Percentiles rank a stretch among this genome's conserved stretches.
Conservation (phyloP, 306 rosid genomes). For the Corylus avellana region DNA sequence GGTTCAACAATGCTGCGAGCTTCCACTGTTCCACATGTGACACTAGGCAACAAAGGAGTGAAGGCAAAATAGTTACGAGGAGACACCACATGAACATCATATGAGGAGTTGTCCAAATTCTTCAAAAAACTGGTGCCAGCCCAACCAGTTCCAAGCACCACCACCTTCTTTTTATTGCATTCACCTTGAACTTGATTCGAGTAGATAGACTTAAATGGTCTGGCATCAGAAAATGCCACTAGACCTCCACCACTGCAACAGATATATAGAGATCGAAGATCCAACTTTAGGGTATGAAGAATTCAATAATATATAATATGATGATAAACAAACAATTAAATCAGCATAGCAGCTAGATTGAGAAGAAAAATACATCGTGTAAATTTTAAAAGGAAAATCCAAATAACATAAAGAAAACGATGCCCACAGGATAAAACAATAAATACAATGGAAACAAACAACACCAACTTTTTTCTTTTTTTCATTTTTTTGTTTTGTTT, state of each 20-base stretch:
- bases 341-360: too few relatives aligned
- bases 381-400: too few relatives aligned
- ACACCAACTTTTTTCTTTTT: too few relatives aligned
- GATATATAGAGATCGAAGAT: background rate
- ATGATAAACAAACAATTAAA: too few relatives aligned
- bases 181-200: conserved; percentile 30
- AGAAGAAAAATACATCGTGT: background rate
- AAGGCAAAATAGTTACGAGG: conserved; percentile 93
- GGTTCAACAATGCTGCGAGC: conserved; percentile 96
- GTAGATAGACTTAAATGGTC: conserved; percentile 23
- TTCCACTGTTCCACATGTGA: conserved; percentile 92
- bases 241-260: conserved; percentile 78
- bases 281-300: background rate
- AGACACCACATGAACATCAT: conserved; percentile 82
- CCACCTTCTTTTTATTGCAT: conserved; percentile 70
- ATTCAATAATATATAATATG: background rate
- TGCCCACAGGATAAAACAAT: too few relatives aligned
- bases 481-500: too few relatives aligned
- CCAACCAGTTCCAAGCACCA: conserved; percentile 97
- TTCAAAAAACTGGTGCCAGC: conserved; percentile 86
- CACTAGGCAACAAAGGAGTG: conserved; percentile 92
- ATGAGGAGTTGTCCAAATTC: conserved; percentile 57
- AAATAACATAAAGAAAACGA: too few relatives aligned
- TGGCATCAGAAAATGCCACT: conserved; percentile 62
- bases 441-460: too few relatives aligned